Conservation (phyloP, 2,329 filamentous ascomycete species). For the Colletotrichum brevisporum region DNA sequence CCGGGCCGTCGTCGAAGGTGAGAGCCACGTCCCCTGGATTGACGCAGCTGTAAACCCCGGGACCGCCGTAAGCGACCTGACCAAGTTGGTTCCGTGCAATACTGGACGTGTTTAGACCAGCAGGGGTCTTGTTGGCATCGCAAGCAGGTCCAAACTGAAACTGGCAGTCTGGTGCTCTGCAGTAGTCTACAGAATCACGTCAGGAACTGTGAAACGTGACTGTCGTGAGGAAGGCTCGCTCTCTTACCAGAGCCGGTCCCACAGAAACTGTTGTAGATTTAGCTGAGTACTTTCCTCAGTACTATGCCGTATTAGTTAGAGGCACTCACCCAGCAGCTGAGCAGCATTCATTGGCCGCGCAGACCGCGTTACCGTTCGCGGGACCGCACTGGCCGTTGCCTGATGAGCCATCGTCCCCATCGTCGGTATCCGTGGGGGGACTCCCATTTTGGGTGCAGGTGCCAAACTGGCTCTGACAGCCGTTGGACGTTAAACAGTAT, state of each 20-base stretch:
- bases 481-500: slow-evolving; percentile 51
- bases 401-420: slow-evolving; percentile 11
- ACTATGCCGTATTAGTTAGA: not conserved
- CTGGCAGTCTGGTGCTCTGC: slow-evolving; percentile 68
- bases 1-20: slow-evolving; percentile 65
- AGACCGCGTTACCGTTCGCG: slow-evolving; percentile 42
- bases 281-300: slow-evolving; percentile 48
- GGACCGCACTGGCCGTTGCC: slow-evolving; percentile 61
- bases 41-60: slow-evolving; percentile 38
- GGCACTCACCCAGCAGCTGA: slow-evolving; percentile 45
- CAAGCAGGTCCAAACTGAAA: slow-evolving; percentile 67
- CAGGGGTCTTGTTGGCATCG: slow-evolving; percentile 64
- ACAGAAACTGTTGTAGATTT: slow-evolving; percentile 16
- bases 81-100: slow-evolving; percentile 64
- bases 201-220: not conserved
- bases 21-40: slow-evolving; percentile 54
- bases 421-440: slow-evolving; percentile 8
- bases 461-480: slow-evolving; percentile 54
- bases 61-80: slow-evolving; percentile 63
- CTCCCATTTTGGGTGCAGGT: slow-evolving; percentile 34
- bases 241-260: slow-evolving; percentile 28
- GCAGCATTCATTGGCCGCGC: slow-evolving; percentile 46
- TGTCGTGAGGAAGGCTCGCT: not conserved
- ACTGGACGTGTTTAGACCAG: slow-evolving; percentile 64
- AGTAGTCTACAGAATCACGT: slow-evolving; percentile 51